A percentile compares a stretch with the other conserved stretches of the same genome.
These are phyloP conservation scores for Acanthamoeba culbertsoni DNA, from an alignment of 208 protist species.

Conservation along the genomic window DNA sequence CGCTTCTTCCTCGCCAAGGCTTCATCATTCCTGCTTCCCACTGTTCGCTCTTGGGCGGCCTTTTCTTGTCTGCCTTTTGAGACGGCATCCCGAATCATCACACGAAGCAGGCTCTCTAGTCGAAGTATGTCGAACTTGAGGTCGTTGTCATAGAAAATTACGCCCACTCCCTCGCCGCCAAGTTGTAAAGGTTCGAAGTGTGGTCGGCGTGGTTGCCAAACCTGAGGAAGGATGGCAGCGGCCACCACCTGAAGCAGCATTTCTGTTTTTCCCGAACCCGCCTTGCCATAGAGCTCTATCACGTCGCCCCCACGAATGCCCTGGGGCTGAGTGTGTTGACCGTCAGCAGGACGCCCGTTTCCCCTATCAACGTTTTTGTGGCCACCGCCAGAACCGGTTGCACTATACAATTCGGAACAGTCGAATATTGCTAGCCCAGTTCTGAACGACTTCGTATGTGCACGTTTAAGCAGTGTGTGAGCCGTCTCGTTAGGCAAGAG, in stretches of 20 bases:
- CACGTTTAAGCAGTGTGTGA: neutral
- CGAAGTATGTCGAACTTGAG: conserved; percentile 1
- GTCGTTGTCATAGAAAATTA: neutral
- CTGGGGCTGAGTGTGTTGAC: neutral
- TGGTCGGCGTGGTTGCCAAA: neutral
- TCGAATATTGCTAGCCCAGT: neutral
- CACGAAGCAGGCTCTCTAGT: neutral
- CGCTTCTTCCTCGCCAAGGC: neutral
- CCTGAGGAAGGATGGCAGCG: neutral
- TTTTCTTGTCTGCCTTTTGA: neutral
- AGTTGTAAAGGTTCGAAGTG: neutral
- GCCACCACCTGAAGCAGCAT: neutral
- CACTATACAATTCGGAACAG: neutral
- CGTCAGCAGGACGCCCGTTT: neutral
- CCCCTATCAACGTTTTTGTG: neutral
- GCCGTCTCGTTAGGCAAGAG: neutral
- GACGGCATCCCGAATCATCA: neutral
- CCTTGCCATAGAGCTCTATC: neutral
- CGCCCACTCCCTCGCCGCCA: neutral
- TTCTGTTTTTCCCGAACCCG: neutral
- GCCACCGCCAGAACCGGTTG: neutral
- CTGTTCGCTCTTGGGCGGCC: neutral
- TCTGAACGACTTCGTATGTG: neutral
- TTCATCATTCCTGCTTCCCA: neutral
- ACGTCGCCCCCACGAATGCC: neutral